Evolutionary conservation across 768 basidiomycete species (phyloP), one percentile per base, ranked within the genome.

Genomic region (Naganishia randhawae): DNA sequence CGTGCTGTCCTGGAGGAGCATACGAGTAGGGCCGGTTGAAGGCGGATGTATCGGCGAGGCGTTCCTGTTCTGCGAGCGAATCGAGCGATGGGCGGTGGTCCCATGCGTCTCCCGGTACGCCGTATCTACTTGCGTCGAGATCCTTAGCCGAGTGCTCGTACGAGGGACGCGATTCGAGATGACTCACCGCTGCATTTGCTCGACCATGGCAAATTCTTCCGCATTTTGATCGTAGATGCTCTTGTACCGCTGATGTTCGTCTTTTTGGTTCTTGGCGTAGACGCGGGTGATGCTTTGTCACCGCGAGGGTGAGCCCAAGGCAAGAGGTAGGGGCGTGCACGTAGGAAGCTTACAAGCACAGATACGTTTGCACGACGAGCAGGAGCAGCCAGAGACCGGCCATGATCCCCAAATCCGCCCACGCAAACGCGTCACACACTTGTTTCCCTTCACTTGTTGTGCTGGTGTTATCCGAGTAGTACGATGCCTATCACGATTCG

Each of bases 321-420:
- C 86, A 86, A 32, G 73, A 71, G 90, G 90, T 63, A 17, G 25
- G 37, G 25, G 1, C 8, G 45, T 5, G 31, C 11, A 37, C 27
- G 32, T n/a, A n/a, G n/a, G 84, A 9, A 31, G 74, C 78, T 69
- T 55, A 79, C 78, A 73, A 73, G 55, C 73, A 57, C 66, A 75
- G 73, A 73, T 87, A 73, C 78, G 88, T 89, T 78, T 95, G 92
- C 39, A 90, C 81, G 69, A 88, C 82, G n/a, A 85, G 85, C 31
- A 96, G 82, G 17, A 96, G 75, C 11, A 89, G 80, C 90, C 93
- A 97, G 7, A 96, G 82, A 9, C 86, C 91, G 22, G 84, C 89
- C 92, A 98, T 94, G 66, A 97, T 81, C 41, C 94, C 94, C 16
- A 96, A 83, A 73, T 90, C 89, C 11, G 91, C 89, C 91, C 92